Base-by-base conservation (phyloP, 441 rosid species). In the Aleurites moluccanus region DNA sequence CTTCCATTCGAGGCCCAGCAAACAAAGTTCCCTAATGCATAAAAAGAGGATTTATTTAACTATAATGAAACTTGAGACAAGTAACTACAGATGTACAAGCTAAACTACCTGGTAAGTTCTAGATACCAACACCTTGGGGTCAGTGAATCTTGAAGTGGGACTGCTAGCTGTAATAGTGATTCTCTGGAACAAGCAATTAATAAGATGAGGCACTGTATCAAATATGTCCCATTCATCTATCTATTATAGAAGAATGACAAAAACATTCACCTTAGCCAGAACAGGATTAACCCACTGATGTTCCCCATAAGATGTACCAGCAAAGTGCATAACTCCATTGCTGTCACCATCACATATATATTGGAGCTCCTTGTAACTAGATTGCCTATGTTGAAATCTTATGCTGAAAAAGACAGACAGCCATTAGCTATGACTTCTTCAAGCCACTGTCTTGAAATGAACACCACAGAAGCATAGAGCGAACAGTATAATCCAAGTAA, bases 241-340 rank as follows among this genome's bases (percentile, higher is more conserved):
- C 40, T 3, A 56, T 20, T 23, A 55, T 10, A 38, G 30, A 75
- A 15, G n/a, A 74, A 67, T 50, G 66, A n/a, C n/a, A 42, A 82
- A 62, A 28, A 35, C 64, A 21, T 66, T 77, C 80, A 94, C 98
- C 98, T 92, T 90, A 65, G 92, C 84, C 64, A 96, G 84, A 80
- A 91, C 95, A 1, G 99, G 99, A 83, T 96, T 96, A 77, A 96
- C 93, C 99, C 99, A 96, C 74, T 82, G 96, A 86, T 96, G 99
- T 80, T 91, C 77, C 69, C 99, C 95, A 23, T 89, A 94, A 40
- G 96, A 94, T 60, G 98, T 96, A 77, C 98, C 99, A 21, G 94
- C 87, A 67, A 85, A 91, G 88, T 88, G 86, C 65, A 96, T 75
- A 67, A 96, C 97, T 74, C 99, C 99, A 77, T 94, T 94, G 88